Evolutionary conservation across 2,329 filamentous ascomycete species (phyloP), one percentile per base, ranked within the genome.

Genomic region (Amesomyces nigricolor): DNA sequence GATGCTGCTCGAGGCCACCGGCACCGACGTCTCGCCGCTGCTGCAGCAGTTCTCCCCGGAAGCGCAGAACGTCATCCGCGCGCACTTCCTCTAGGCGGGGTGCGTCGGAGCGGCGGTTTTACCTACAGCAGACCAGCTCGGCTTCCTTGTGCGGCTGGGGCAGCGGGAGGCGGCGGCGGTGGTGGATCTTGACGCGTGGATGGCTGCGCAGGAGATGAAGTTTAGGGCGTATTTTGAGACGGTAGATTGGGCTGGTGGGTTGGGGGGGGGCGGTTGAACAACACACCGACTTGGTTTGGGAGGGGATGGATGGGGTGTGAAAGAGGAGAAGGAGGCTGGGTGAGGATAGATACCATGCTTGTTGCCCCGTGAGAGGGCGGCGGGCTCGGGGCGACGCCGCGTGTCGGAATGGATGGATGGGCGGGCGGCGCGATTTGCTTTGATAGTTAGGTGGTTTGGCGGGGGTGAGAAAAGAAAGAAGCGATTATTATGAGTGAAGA

Each of bases 51-150:
- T 97, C 66, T 81, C 85, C 11, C 85, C 86, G 2, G 89, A 95
- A 64, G 86, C 88, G 58, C 91, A 96, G 72, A 82, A 85, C 67
- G 86, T 81, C 10, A 89, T 95, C 58, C 85, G 87, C 70, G 82
- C 82, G 61, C 89, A 87, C 75, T 95, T 96, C 74, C 78, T 80
- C 67, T 90, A 80, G 68, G 56, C 39, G 13, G 16, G 51, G 6
- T 17, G n/a, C 32, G 40, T 26, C 48, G 35, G 53, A 42, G 5
- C 40, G 32, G 30, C 22, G 22, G 22, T 26, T 26, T 26, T 26
- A 26, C 22, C 22, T 26, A 26, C 22, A 26, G 22, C 13, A 11
- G 40, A n/a, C 19, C 30, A 7, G 52, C 30, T 38, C 30, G 30
- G 37, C 30, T 29, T 38, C 7, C 22, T 26, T 26, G 22, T 2